Percentiles rank a stretch among this genome's conserved stretches.
These are phyloP conservation scores for Cornus suecica DNA, from an alignment of 148 eudicot genomes.

Conservation along the genomic window DNA sequence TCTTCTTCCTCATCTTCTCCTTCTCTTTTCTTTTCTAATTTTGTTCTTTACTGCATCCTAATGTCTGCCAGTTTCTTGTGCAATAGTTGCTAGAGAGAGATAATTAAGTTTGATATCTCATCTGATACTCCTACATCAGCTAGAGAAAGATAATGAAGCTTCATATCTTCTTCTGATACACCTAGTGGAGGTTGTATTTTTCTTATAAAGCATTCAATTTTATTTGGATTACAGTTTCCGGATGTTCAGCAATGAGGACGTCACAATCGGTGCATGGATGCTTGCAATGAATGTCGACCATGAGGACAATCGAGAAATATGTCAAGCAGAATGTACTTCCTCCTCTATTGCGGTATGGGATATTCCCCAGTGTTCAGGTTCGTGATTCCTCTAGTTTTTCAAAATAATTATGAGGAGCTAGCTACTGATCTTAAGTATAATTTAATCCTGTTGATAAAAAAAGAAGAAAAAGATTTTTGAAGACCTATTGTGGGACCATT, in stretches of 20 bases:
- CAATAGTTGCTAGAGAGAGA: not conserved
- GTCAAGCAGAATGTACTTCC: slow-evolving; percentile 66
- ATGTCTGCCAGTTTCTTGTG: not conserved
- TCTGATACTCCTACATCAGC: not conserved
- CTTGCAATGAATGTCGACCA: slow-evolving; percentile 98
- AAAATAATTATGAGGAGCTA: not conserved
- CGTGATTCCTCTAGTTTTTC: slow-evolving; percentile 10
- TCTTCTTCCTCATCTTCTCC: too few relatives aligned
- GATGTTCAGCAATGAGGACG: slow-evolving; percentile 98
- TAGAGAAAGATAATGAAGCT: not conserved
- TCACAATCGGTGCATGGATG: slow-evolving; percentile 96
- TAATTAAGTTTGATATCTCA: not conserved
- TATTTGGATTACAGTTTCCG: slow-evolving; percentile 61
- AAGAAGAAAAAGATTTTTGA: not conserved
- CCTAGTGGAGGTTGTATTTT: not conserved
- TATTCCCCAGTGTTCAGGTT: slow-evolving; percentile 95
- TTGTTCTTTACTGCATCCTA: too few relatives aligned
- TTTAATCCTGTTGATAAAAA: not conserved
- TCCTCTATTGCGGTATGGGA: slow-evolving; percentile 96
- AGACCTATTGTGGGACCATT: not conserved
- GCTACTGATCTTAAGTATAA: not conserved
- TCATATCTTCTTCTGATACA: not conserved
- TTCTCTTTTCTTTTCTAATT: too few relatives aligned
- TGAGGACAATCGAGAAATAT: slow-evolving; percentile 65
- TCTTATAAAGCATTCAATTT: slow-evolving; percentile 8